Evolutionary conservation across 352 stramenopile genomes (phyloP), one percentile per base, ranked within the genome.

Genomic region (Globisporangium cylindrosporum): DNA sequence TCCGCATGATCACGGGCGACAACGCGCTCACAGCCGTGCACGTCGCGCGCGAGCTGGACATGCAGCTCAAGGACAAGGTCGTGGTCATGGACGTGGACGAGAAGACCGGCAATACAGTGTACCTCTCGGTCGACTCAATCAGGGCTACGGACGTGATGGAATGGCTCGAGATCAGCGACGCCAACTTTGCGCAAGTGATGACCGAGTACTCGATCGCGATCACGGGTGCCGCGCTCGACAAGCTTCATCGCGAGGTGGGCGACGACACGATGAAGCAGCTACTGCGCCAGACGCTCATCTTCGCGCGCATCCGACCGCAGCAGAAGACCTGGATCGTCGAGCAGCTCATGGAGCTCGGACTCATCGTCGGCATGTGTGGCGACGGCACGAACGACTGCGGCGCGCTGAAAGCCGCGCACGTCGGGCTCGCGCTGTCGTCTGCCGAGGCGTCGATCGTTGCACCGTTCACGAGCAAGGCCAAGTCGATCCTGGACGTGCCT

Each of bases 331-430:
- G 75, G 76, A 83, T 89, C 58, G 72, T 94, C 15, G 71, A 90
- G 48, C 70, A 68, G 14, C 70, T 90, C 20, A 90, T 92, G 69
- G 74, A 76, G 1, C 34, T 67, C 0, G 80, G 78, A 0, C 63
- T 71, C 10, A 69, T 82, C 12, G 77, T 84, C 0, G 79, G 83
- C 10, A 98, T 98, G 94, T 98, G 95, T 66, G 96, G 96, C 24
- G 95, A 99, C 71, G 96, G 96, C 41, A 97, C 88, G 8, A 99
- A 99, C 75, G 97, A 99, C 75, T 88, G 98, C 15, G 91, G 91
- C 43, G 90, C 90, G 15, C 67, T 97, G 2, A 95, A 95, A 61
- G 77, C 82, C 14, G 92, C 92, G 1, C 92, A 98, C 69, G 85
- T 95, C 12, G 92, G 92, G 0, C 66, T 98, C 24, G 91, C 92